phyloP scores from a whole-genome alignment of 2,329 filamentous ascomycete species.

The Chlorencoelia australis region DNA sequence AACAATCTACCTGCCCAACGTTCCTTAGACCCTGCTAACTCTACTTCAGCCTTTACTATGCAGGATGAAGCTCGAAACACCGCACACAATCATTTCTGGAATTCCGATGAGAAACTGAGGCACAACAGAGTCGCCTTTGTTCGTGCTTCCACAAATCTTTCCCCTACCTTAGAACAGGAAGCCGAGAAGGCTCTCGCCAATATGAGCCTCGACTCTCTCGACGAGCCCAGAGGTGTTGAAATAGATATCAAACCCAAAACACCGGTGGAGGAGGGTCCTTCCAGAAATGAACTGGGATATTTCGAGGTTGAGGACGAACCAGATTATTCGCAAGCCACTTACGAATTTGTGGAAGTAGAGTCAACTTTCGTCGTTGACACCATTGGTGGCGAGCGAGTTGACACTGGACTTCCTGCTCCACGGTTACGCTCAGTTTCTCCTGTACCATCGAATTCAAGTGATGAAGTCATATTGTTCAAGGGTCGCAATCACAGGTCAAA shows the following conservation, averaged over 20 bases:
- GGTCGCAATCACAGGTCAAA: constrained; percentile 33
- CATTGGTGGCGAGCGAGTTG: constrained; percentile 19
- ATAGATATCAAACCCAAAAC: constrained; percentile 2
- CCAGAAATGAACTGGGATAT: neutral
- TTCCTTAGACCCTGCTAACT: neutral
- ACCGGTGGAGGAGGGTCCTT: neutral
- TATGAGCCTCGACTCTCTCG: constrained; percentile 12
- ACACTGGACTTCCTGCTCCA: constrained; percentile 27
- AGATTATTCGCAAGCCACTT: neutral
- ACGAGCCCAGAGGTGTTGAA: constrained; percentile 2
- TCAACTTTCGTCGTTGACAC: constrained; percentile 30
- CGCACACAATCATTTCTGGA: constrained; percentile 38
- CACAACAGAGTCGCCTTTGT: constrained; percentile 48
- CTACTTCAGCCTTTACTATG: constrained; percentile 28
- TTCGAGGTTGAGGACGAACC: constrained; percentile 5
- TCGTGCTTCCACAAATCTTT: constrained; percentile 42
- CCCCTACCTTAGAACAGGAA: constrained; percentile 11
- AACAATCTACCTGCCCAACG: neutral
- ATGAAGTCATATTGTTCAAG: constrained; percentile 62
- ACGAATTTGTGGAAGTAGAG: neutral
- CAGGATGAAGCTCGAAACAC: constrained; percentile 49
- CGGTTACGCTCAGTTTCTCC: constrained; percentile 25
- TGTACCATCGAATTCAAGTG: constrained; percentile 49
- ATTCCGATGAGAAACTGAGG: constrained; percentile 40
- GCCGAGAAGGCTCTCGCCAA: constrained; percentile 23